These are phyloP conservation scores for Phaeosphaeriaceae sp. DNA, from an alignment of 2,329 filamentous ascomycete genomes.

Conservation along the genomic window DNA sequence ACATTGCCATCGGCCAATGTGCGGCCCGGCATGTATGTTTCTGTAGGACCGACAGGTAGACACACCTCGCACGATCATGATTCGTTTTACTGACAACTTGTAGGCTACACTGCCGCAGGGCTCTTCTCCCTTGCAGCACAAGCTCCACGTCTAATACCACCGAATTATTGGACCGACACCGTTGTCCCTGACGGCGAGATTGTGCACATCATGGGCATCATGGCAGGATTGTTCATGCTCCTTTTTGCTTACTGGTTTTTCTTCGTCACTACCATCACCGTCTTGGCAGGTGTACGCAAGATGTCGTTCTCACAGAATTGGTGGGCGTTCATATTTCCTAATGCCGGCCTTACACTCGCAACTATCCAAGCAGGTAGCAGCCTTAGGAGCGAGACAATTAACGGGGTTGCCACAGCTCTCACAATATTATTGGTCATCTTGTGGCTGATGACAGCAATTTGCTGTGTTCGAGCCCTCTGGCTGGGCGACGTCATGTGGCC, in stretches of 20 bases:
- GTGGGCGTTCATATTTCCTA: conserved; percentile 72
- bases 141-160: conserved; percentile 45
- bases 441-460: conserved; percentile 61
- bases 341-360: conserved; percentile 67
- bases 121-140: conserved; percentile 56
- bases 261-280: conserved; percentile 49
- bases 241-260: conserved; percentile 60
- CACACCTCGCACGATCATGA: conserved; percentile 58
- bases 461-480: conserved; percentile 59
- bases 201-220: conserved; percentile 52
- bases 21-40: conserved; percentile 60
- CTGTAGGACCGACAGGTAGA: conserved; percentile 52
- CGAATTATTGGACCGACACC: conserved; percentile 43
- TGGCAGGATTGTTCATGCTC: conserved; percentile 55
- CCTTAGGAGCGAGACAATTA: conserved; percentile 60
- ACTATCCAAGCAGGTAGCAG: conserved; percentile 63
- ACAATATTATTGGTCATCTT: conserved; percentile 61
- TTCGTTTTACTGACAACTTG: conserved; percentile 60
- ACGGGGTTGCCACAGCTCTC: conserved; percentile 62
- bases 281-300: conserved; percentile 47
- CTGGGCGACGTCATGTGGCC: conserved; percentile 62
- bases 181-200: conserved; percentile 43
- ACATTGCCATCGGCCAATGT: conserved; percentile 54
- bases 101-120: conserved; percentile 45
- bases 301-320: conserved; percentile 48